phyloP scores from a whole-genome alignment of 371 early-diverging fungal genomes.

The Apophysomyces trapeziformis region DNA sequence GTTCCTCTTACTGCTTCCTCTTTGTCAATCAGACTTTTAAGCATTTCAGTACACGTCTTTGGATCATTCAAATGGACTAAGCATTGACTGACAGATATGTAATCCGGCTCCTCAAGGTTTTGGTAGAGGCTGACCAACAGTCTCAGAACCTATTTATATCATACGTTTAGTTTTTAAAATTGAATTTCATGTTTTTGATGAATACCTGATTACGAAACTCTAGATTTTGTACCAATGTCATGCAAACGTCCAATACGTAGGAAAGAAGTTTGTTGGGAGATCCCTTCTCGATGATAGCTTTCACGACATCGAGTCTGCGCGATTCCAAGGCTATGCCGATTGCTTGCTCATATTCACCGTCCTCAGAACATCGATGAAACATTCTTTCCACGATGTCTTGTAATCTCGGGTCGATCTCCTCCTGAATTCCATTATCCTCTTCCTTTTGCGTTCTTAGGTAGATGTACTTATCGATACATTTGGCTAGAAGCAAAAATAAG shows the following conservation, averaged over 20 bases:
- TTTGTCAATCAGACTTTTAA: constrained; percentile 66
- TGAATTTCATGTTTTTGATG: background rate
- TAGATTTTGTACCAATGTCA: constrained; percentile 82
- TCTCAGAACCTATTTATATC: constrained; percentile 62
- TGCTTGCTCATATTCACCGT: constrained; percentile 88
- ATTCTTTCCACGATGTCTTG: constrained; percentile 91
- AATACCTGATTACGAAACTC: constrained; percentile 79
- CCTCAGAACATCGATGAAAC: constrained; percentile 89
- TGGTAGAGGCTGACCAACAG: constrained; percentile 84
- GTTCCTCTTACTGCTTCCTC: constrained; percentile 53
- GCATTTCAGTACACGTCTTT: constrained; percentile 70
- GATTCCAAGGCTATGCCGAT: constrained; percentile 96
- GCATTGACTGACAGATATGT: constrained; percentile 90
- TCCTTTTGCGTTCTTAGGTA: constrained; percentile 58
- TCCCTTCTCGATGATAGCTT: constrained; percentile 78
- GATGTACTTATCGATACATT: constrained; percentile 95
- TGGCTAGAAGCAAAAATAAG: constrained; percentile 49
- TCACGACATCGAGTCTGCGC: constrained; percentile 86
- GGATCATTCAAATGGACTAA: constrained; percentile 88
- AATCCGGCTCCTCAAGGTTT: constrained; percentile 82
- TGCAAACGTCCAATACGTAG: constrained; percentile 81
- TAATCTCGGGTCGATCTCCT: constrained; percentile 74
- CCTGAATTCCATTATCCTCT: constrained; percentile 45
- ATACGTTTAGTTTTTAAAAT: background rate
- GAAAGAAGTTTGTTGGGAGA: constrained; percentile 72